phyloP scores from a whole-genome alignment of 768 basidiomycete species.

The Postia placenta region DNA sequence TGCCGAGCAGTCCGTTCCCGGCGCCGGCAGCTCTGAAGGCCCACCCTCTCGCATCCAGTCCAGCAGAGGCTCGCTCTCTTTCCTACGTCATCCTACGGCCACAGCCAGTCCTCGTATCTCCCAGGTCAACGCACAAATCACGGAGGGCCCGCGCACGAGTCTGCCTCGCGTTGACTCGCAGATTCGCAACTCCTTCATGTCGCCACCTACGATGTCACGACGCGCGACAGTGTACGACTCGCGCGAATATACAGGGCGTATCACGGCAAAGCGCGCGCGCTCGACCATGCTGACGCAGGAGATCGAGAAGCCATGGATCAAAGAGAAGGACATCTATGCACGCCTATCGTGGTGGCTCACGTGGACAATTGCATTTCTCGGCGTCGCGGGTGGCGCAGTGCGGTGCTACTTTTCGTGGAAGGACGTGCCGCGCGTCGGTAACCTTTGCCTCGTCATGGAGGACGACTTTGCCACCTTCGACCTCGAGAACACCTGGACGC shows the following conservation, averaged over 20 bases:
- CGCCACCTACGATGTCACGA: conserved; percentile 19
- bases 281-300: conserved; percentile 8
- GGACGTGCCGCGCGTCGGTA: conserved; percentile 46
- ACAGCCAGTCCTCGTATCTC: neutral
- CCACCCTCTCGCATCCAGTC: conserved; percentile 1
- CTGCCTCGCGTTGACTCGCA: conserved; percentile 17
- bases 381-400: conserved; percentile 43
- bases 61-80: conserved; percentile 19
- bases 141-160: conserved; percentile 7
- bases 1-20: conserved; percentile 10
- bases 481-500: conserved; percentile 51
- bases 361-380: conserved; percentile 48
- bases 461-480: conserved; percentile 71
- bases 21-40: conserved; percentile 1
- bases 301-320: conserved; percentile 7
- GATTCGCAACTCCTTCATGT: conserved; percentile 24
- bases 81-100: conserved; percentile 14
- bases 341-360: conserved; percentile 52
- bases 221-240: conserved; percentile 14
- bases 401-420: conserved; percentile 54
- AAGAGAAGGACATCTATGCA: conserved; percentile 42
- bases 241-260: conserved; percentile 6
- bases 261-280: conserved; percentile 18
- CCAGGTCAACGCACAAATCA: neutral
- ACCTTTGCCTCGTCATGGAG: conserved; percentile 60